Percentiles rank a stretch among this genome's conserved stretches.
These are phyloP conservation scores for Kentomonas sorsogonicus DNA, from an alignment of 208 protist genomes.

Conservation along the genomic window DNA sequence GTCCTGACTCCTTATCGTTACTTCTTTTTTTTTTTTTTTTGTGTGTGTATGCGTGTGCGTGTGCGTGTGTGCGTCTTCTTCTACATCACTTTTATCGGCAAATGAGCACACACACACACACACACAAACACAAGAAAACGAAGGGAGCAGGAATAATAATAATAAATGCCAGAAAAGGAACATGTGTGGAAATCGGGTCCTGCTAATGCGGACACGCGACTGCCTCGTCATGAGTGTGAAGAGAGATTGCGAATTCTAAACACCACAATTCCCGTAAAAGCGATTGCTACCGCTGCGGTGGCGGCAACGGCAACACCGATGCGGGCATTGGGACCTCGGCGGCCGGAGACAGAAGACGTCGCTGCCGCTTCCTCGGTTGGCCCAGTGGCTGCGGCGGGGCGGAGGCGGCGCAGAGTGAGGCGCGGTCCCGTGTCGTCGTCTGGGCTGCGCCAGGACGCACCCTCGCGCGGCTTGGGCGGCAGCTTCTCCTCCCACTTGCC, in stretches of 20 bases:
- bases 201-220: background rate
- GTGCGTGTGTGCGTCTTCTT: background rate
- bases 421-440: slow-evolving; percentile 38
- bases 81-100: background rate
- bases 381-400: slow-evolving; percentile 1
- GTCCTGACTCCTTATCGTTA: background rate
- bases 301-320: no score
- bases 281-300: no score
- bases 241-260: no score
- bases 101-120: no score
- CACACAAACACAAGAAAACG: no score
- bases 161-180: background rate
- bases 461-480: slow-evolving; percentile 51
- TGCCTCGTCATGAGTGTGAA: no score
- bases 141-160: slow-evolving; percentile 1
- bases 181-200: no score
- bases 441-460: slow-evolving; percentile 71
- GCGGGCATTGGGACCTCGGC: no score
- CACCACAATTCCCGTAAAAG: no score
- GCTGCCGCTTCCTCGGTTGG: background rate
- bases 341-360: no score
- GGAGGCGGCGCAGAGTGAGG: slow-evolving; percentile 26
- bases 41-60: background rate
- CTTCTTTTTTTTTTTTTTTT: slow-evolving; percentile 3
- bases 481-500: slow-evolving; percentile 70